Evolutionary conservation across 495 filamentous ascomycete genomes (phyloP).

Genomic region (Darksidea phi): DNA sequence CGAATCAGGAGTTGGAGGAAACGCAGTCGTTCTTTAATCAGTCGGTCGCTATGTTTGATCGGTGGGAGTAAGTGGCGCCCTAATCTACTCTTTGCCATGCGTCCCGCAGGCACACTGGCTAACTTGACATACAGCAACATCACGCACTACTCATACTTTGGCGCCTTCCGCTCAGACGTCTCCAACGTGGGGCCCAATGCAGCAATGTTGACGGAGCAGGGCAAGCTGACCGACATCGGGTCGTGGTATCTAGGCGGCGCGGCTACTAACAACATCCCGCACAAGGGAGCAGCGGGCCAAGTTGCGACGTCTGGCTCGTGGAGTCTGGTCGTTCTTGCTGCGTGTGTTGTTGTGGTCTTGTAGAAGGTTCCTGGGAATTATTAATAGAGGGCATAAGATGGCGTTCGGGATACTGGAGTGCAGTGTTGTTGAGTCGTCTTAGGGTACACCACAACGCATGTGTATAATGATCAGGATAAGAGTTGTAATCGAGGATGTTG

Average conservation of each 20-base stretch:
- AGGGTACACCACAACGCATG: no score
- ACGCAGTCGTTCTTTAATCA: constrained; percentile 67
- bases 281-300: constrained; percentile 14
- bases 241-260: constrained; percentile 65
- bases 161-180: constrained; percentile 63
- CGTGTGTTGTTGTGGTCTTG: constrained; percentile 1
- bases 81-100: background rate
- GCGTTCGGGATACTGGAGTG: no score
- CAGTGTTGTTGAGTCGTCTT: no score
- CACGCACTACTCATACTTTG: constrained; percentile 69
- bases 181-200: constrained; percentile 69
- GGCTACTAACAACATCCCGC: constrained; percentile 49
- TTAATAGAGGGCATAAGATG: no score
- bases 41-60: constrained; percentile 63
- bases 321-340: constrained; percentile 7
- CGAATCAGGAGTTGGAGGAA: constrained; percentile 48
- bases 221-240: constrained; percentile 69
- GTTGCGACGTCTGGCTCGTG: constrained; percentile 2
- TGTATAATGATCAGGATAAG: no score
- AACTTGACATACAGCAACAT: constrained; percentile 45
- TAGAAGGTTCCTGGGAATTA: background rate
- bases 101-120: background rate
- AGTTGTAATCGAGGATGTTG: no score
- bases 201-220: constrained; percentile 62
- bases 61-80: constrained; percentile 45